Percentiles rank a stretch among this genome's conserved stretches.
Evolutionary conservation across 768 basidiomycete species (phyloP).

Genomic region (Termitomyces titanicus): DNA sequence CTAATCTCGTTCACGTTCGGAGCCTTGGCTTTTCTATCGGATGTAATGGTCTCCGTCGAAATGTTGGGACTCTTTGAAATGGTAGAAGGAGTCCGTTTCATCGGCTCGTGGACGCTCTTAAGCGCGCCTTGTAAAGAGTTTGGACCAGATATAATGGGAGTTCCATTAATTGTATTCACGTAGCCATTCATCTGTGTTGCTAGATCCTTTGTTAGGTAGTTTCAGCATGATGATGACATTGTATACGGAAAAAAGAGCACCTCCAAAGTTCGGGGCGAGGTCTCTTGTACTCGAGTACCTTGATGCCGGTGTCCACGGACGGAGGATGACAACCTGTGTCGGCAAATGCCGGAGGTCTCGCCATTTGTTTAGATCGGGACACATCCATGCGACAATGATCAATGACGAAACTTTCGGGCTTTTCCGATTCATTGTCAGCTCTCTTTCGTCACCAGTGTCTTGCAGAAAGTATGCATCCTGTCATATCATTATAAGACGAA

Average conservation of each 20-base stretch:
- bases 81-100: slow-evolving; percentile 4
- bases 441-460: too few species aligned
- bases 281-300: slow-evolving; percentile 14
- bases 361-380: slow-evolving; percentile 1
- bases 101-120: slow-evolving; percentile 6
- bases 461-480: too few species aligned
- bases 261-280: slow-evolving; percentile 10
- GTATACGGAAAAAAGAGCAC: neutral
- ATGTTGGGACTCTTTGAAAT: slow-evolving; percentile 4
- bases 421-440: neutral
- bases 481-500: too few species aligned
- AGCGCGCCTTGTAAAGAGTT: slow-evolving; percentile 14
- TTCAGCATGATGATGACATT: neutral
- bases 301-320: slow-evolving; percentile 16
- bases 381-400: neutral
- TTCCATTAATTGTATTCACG: neutral
- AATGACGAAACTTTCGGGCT: neutral
- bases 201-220: neutral
- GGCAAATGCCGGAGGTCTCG: slow-evolving; percentile 11
- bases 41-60: neutral
- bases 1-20: neutral
- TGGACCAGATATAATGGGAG: slow-evolving; percentile 6
- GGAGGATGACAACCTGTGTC: slow-evolving; percentile 2
- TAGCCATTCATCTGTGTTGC: slow-evolving; percentile 7
- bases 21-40: neutral